Conservation (phyloP, 768 basidiomycete species). For the Mycena floridula region DNA sequence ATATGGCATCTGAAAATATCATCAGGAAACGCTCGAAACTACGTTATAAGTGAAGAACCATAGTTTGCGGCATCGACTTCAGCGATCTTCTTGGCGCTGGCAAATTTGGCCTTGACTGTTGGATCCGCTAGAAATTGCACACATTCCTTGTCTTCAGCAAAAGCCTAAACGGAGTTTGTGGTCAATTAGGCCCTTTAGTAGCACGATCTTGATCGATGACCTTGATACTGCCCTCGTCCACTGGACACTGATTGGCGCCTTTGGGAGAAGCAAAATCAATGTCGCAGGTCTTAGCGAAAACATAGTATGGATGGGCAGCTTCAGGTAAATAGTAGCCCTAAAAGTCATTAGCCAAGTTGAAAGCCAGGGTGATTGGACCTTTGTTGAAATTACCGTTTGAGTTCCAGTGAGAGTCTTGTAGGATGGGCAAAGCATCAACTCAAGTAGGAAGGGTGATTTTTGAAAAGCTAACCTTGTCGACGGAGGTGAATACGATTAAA, state of each 20-base stretch:
- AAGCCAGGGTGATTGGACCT: background rate
- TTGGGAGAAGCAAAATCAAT: conserved; percentile 57
- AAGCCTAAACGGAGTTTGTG: conserved; percentile 27
- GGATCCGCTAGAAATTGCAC: conserved; percentile 56
- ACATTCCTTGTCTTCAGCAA: conserved; percentile 45
- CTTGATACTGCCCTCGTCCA: conserved; percentile 53
- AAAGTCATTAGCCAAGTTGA: background rate
- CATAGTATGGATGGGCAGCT: conserved; percentile 67
- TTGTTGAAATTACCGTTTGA: background rate
- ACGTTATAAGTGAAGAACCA: too few species aligned
- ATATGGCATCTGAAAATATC: conserved; percentile 70
- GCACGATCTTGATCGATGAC: conserved; percentile 19
- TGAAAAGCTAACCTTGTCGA: conserved; percentile 50
- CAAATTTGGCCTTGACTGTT: conserved; percentile 44
- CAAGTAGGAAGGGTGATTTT: too few species aligned
- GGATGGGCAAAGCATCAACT: conserved; percentile 43
- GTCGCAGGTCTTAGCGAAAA: conserved; percentile 39
- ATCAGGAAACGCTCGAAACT: too few species aligned
- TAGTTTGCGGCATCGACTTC: conserved; percentile 58
- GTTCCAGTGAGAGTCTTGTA: background rate
- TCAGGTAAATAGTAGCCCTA: conserved; percentile 80
- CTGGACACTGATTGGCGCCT: conserved; percentile 51
- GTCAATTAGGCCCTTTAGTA: background rate
- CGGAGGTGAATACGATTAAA: conserved; percentile 75
- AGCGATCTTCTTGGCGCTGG: conserved; percentile 50